Evolutionary conservation across 257 asterid genomes (phyloP).

Genomic region (Euphrasia confusa): DNA sequence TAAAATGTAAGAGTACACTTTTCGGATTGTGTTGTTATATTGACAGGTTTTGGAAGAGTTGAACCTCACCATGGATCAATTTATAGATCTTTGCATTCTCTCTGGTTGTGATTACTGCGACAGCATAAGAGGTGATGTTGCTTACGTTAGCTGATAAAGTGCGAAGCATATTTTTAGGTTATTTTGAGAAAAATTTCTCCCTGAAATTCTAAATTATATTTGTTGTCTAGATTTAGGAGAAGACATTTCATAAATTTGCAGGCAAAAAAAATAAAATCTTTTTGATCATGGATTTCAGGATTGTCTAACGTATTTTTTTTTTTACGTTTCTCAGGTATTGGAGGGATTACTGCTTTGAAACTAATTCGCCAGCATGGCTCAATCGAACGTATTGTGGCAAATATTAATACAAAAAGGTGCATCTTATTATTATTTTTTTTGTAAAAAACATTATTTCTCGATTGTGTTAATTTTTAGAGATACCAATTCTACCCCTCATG

Average conservation of each 20-base stretch:
- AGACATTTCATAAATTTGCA: too few relatives aligned
- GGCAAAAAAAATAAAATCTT: too few relatives aligned
- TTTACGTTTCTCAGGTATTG: conserved; percentile 62
- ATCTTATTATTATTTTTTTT: conserved; percentile 2
- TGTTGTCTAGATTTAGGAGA: conserved; percentile 1
- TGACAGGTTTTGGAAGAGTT: conserved; percentile 79
- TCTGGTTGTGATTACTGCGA: conserved; percentile 98
- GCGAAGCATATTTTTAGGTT: neutral
- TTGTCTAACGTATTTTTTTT: neutral
- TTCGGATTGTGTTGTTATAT: conserved; percentile 21
- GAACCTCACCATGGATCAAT: conserved; percentile 87
- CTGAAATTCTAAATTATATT: neutral
- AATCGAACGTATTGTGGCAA: conserved; percentile 74
- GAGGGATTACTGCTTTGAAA: conserved; percentile 90
- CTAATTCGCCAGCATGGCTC: conserved; percentile 86
- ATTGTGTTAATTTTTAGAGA: neutral
- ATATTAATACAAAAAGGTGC: conserved; percentile 85
- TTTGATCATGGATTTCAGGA: neutral
- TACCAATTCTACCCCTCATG: neutral
- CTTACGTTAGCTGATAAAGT: conserved; percentile 9
- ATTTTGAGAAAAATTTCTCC: conserved; percentile 7
- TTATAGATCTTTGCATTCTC: conserved; percentile 89
- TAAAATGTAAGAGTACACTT: conserved; percentile 9
- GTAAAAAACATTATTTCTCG: conserved; percentile 52
- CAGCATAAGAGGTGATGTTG: conserved; percentile 69